Evolutionary conservation across 495 filamentous ascomycete genomes (phyloP).

Genomic region (Penicillium waksmanii): DNA sequence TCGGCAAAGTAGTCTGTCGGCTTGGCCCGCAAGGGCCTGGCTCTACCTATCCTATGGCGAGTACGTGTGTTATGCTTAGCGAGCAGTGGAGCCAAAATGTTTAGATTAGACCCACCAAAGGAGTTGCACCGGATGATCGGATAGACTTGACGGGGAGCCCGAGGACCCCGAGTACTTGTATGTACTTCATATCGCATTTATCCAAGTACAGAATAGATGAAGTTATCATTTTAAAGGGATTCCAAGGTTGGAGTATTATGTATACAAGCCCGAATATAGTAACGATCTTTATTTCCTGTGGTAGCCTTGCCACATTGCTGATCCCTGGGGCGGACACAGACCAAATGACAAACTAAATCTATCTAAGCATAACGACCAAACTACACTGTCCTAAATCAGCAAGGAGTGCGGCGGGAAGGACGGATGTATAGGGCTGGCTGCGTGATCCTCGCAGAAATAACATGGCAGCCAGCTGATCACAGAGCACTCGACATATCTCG

Average conservation of each 20-base stretch:
- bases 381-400: constrained; percentile 5
- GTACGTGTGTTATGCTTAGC: constrained; percentile 29
- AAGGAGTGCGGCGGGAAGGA: constrained; percentile 15
- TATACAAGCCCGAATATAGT: not conserved
- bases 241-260: not conserved
- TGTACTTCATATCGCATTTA: not conserved
- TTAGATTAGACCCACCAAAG: constrained; percentile 24
- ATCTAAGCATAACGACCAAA: not conserved
- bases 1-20: constrained; percentile 30
- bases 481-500: constrained; percentile 24
- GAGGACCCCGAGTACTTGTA: not conserved
- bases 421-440: constrained; percentile 11
- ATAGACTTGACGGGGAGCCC: constrained; percentile 14
- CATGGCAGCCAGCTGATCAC: not conserved
- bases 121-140: constrained; percentile 30
- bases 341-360: not conserved
- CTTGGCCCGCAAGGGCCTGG: constrained; percentile 32
- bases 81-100: constrained; percentile 28
- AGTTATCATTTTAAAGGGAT: too few relatives aligned
- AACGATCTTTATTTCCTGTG: not conserved
- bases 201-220: not conserved
- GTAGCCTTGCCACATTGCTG: not conserved
- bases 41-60: not conserved
- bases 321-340: constrained; percentile 1
- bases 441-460: constrained; percentile 9